A percentile compares a stretch with the other conserved stretches of the same genome.
Conservation (phyloP, 2,329 filamentous ascomycete genomes). For the Penicillium sp. region DNA sequence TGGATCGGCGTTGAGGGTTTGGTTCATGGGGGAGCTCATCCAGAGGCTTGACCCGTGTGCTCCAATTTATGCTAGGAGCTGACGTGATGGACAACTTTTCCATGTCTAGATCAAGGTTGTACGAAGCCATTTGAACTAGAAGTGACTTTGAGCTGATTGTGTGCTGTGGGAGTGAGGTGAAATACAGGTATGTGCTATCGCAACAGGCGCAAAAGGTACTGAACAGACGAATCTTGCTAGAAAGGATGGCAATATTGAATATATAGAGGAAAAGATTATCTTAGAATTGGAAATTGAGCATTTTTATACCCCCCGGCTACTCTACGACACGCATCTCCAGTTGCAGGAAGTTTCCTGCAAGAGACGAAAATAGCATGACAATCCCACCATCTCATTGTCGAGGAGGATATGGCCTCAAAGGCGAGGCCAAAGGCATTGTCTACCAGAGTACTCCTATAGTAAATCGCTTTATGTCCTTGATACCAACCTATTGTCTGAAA, state of each 20-base stretch:
- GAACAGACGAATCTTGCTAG: neutral
- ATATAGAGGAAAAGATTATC: neutral
- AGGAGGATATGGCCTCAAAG: neutral
- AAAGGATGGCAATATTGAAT: neutral
- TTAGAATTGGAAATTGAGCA: neutral
- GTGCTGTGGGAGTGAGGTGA: neutral
- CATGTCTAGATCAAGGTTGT: neutral
- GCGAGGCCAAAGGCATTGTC: slow-evolving; percentile 4
- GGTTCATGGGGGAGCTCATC: neutral
- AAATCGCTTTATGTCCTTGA: neutral
- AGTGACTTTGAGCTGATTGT: neutral
- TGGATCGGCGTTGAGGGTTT: neutral
- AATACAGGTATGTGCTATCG: neutral
- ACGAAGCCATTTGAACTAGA: neutral
- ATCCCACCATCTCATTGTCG: neutral
- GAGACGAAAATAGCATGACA: neutral
- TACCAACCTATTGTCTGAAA: neutral
- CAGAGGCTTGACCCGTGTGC: neutral
- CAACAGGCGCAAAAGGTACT: neutral
- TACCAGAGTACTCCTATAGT: neutral
- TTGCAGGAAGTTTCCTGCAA: neutral
- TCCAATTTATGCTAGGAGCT: slow-evolving; percentile 6
- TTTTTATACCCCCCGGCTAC: neutral
- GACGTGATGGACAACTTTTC: neutral
- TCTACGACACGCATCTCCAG: neutral